Evolutionary conservation across 2,329 filamentous ascomycete genomes (phyloP).

Genomic region (Aspergillus vadensis): DNA sequence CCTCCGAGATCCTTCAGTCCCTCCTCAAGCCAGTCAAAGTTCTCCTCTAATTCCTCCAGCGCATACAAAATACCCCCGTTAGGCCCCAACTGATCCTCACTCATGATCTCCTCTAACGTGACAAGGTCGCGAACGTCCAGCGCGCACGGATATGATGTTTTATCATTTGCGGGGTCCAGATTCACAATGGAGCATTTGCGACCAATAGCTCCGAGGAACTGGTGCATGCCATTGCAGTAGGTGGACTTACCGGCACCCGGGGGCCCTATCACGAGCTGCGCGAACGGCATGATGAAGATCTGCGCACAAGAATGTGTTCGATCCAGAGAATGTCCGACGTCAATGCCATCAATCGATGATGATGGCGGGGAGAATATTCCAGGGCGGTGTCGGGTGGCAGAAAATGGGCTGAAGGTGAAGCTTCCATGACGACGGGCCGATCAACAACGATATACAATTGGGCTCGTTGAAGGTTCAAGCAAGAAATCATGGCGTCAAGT

Average conservation of each 20-base stretch:
- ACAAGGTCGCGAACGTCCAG: conserved; percentile 88
- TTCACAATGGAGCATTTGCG: conserved; percentile 95
- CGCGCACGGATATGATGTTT: conserved; percentile 82
- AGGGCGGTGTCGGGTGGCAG: conserved; percentile 35
- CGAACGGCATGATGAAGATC: conserved; percentile 54
- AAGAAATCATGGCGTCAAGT: conserved; percentile 47
- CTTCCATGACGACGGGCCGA: conserved; percentile 27
- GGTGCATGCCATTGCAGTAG: conserved; percentile 98
- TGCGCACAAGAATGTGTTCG: not conserved
- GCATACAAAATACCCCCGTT: conserved; percentile 94
- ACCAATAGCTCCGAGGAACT: conserved; percentile 94
- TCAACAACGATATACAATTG: conserved; percentile 23
- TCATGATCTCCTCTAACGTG: conserved; percentile 93
- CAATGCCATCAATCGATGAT: not conserved
- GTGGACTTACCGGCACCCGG: conserved; percentile 96
- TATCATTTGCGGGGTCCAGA: conserved; percentile 94
- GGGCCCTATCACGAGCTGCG: conserved; percentile 88
- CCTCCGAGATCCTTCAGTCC: conserved; percentile 73
- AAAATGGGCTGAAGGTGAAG: conserved; percentile 33
- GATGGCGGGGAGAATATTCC: conserved; percentile 29
- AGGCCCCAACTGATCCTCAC: conserved; percentile 82
- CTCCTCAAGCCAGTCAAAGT: conserved; percentile 87
- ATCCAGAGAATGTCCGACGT: not conserved
- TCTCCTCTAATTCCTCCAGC: conserved; percentile 90
- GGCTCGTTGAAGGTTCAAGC: conserved; percentile 10